A percentile compares a stretch with the other conserved stretches of the same genome.
Conservation (phyloP, 306 rosid genomes). For the Castanospermum australe region DNA sequence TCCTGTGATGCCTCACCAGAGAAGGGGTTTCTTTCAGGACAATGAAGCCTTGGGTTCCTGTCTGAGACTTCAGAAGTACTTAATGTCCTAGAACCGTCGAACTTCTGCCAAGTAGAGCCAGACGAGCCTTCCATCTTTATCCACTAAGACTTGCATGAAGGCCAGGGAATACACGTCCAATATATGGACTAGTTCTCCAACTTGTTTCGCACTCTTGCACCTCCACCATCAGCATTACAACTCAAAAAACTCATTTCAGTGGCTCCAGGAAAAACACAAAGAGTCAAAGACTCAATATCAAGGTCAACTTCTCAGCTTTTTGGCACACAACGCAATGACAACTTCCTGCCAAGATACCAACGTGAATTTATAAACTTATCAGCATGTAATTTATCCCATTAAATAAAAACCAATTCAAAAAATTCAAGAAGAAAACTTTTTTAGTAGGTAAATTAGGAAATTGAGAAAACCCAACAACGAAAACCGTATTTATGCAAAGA, state of each 20-base stretch:
- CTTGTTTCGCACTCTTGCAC: slow-evolving; percentile 39
- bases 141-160: slow-evolving; percentile 65
- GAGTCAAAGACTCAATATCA: slow-evolving; percentile 20
- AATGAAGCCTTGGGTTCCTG: slow-evolving; percentile 49
- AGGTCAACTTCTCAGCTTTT: slow-evolving; percentile 34
- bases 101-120: slow-evolving; percentile 58
- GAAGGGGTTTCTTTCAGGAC: slow-evolving; percentile 36
- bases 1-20: slow-evolving; percentile 50
- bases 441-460: neutral
- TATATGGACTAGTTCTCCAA: slow-evolving; percentile 34
- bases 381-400: slow-evolving; percentile 15
- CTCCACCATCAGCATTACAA: slow-evolving; percentile 45
- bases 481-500: neutral
- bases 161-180: slow-evolving; percentile 46
- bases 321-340: slow-evolving; percentile 23
- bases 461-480: slow-evolving; percentile 5
- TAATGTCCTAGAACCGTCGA: slow-evolving; percentile 62
- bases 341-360: slow-evolving; percentile 42
- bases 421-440: neutral
- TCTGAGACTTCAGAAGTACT: slow-evolving; percentile 61
- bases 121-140: slow-evolving; percentile 81
- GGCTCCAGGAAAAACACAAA: neutral
- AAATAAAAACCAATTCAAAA: neutral
- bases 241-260: slow-evolving; percentile 46
- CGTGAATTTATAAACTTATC: slow-evolving; percentile 19